Conservation (phyloP, 768 basidiomycete species). For the Pholiota microspora region DNA sequence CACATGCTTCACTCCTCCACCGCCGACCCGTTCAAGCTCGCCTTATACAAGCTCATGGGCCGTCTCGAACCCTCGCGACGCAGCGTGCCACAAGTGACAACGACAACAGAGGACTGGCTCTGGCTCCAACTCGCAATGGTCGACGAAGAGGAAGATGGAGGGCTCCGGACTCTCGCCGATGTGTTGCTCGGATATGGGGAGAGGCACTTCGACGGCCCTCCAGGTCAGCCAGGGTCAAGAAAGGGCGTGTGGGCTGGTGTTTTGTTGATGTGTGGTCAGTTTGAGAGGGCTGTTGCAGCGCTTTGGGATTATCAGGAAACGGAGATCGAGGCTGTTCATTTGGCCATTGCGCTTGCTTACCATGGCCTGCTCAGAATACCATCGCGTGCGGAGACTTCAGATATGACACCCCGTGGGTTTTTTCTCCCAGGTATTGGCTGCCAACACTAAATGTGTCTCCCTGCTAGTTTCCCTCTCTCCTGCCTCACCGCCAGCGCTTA, state of each 20-base stretch:
- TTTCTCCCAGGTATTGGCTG: background rate
- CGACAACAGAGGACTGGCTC: constrained; percentile 96
- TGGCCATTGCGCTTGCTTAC: constrained; percentile 89
- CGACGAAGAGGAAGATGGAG: constrained; percentile 80
- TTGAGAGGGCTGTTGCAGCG: constrained; percentile 92
- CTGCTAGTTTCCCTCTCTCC: constrained; percentile 65
- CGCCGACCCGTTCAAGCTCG: constrained; percentile 94
- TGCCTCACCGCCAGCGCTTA: constrained; percentile 67
- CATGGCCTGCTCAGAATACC: constrained; percentile 90
- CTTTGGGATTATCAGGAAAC: constrained; percentile 85
- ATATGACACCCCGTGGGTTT: constrained; percentile 75
- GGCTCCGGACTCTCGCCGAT: constrained; percentile 71
- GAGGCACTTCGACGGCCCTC: constrained; percentile 74
- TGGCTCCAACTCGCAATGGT: constrained; percentile 96
- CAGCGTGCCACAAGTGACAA: constrained; percentile 80
- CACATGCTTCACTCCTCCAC: constrained; percentile 88
- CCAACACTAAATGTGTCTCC: background rate
- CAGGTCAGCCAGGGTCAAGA: constrained; percentile 54
- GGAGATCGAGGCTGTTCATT: constrained; percentile 91
- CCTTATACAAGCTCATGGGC: constrained; percentile 93
- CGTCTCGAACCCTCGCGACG: constrained; percentile 82
- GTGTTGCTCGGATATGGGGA: constrained; percentile 77
- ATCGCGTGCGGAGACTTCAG: constrained; percentile 75
- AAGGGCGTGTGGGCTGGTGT: constrained; percentile 80
- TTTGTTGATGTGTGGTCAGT: constrained; percentile 89